Conservation (phyloP, 371 early-diverging fungal genomes). For the Mucor sp. region DNA sequence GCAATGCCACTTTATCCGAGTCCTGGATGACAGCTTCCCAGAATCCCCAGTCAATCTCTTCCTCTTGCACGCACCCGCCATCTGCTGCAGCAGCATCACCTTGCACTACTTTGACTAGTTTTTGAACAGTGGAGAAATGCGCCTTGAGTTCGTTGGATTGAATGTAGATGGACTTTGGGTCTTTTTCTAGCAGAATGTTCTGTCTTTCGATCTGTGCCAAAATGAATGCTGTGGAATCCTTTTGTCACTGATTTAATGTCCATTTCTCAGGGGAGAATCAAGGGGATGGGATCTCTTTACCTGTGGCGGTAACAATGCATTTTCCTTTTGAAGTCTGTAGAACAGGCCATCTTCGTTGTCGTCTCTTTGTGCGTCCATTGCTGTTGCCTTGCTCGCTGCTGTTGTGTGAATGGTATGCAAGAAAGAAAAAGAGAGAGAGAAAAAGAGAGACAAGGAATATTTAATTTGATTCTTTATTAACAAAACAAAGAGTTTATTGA, state of each 20-base stretch:
- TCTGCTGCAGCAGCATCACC: not conserved
- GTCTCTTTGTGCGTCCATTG: not conserved
- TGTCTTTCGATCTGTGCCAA: slow-evolving; percentile 64
- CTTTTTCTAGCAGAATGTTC: slow-evolving; percentile 55
- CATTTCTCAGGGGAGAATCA: not conserved
- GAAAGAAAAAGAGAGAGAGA: not conserved
- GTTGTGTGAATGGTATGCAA: not conserved
- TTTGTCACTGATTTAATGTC: not conserved
- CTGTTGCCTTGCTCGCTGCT: not conserved
- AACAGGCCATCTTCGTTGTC: slow-evolving; percentile 15
- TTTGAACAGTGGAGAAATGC: slow-evolving; percentile 52
- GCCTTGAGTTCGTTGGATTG: slow-evolving; percentile 56
- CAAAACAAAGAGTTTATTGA: not conserved
- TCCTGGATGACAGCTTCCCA: slow-evolving; percentile 90
- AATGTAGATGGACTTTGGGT: slow-evolving; percentile 58
- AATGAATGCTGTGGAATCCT: slow-evolving; percentile 58
- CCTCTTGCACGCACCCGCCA: slow-evolving; percentile 19
- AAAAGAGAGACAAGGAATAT: not conserved
- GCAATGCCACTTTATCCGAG: slow-evolving; percentile 65
- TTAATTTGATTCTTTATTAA: not conserved
- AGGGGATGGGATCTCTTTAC: slow-evolving; percentile 18
- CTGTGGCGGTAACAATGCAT: slow-evolving; percentile 42
- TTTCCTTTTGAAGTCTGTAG: slow-evolving; percentile 37
- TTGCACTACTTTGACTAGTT: slow-evolving; percentile 41
- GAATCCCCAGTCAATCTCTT: slow-evolving; percentile 85